Base-by-base conservation (phyloP, 306 rosid species). In the Rosa chinensis region DNA sequence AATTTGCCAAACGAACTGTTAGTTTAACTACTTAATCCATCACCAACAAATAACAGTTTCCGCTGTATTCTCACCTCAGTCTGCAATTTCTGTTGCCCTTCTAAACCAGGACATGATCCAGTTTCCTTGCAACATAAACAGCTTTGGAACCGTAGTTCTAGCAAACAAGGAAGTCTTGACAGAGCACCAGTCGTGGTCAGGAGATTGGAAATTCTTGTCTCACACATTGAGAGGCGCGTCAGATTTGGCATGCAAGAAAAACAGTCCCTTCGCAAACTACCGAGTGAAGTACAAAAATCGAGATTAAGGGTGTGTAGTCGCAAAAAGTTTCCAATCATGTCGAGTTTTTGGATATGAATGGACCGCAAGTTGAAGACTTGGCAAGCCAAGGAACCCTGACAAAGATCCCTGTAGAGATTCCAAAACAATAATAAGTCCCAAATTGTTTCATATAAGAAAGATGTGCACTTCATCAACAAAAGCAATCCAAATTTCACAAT, bases 211-310 rank as follows among this genome's bases (percentile, higher is more conserved):
- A 91, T 89, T 81, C 85, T 86, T 77, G 97, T 91, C 68, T 88
- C 93, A 79, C 97, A 89, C 89, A 89, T 76, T 52, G 97, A 91
- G 52, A 91, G 91, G 71, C 80, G 61, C 85, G 28, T 82, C 82
- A 91, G 83, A 79, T 84, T 86, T 70, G 97, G 97, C 97, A 91
- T 91, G 88, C 90, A 85, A 52, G 81, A 85, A 80, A 91, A 91
- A 80, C 92, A 91, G 68, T 86, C 87, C 81, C 80, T 89, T 63
- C 79, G 87, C 77, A 91, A 86, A 88, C 89, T 82, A 56, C 86
- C 63, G 21, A 91, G 88, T 55, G 84, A 85, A 62, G 92, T 86
- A 75, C 93, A 85, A 80, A 89, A 91, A 75, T 91, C 93, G 66
- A 91, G 90, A 82, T 80, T 85, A 79, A 89, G 93, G 73, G 91